These are phyloP conservation scores for Picea sitchensis DNA, from an alignment of 75 land plant species.

Conservation along the genomic window DNA sequence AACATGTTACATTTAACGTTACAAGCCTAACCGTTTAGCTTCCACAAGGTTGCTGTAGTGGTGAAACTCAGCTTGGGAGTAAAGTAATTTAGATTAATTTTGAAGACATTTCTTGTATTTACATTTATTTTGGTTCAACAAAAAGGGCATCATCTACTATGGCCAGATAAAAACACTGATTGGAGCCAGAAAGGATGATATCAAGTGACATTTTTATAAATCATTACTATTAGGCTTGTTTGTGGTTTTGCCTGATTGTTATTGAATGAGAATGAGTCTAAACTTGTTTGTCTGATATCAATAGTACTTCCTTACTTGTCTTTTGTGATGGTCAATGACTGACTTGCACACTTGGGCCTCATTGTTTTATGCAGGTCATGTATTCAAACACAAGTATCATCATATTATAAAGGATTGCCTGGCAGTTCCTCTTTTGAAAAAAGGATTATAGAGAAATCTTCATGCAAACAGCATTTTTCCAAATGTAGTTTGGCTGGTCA, in stretches of 20 bases:
- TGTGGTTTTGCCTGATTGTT: neutral
- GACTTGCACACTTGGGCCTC: neutral
- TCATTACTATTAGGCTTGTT: neutral
- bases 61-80: neutral
- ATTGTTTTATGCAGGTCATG: neutral
- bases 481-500: neutral
- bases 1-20: neutral
- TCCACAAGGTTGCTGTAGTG: neutral
- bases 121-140: neutral
- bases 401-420: neutral
- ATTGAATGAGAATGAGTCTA: neutral
- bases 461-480: neutral
- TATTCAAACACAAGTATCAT: neutral
- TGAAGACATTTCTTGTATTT: neutral
- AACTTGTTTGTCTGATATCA: neutral
- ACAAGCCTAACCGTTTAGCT: neutral
- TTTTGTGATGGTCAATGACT: neutral
- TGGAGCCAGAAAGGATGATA: neutral
- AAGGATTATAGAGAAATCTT: conserved; percentile 1
- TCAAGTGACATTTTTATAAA: neutral
- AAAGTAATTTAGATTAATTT: neutral
- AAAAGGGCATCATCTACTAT: neutral
- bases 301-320: neutral
- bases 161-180: neutral
- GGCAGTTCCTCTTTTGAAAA: neutral